A percentile compares a stretch with the other conserved stretches of the same genome.
phyloP scores from a whole-genome alignment of 1,284 basidiomycete genomes.

The Trichosporon sp. region DNA sequence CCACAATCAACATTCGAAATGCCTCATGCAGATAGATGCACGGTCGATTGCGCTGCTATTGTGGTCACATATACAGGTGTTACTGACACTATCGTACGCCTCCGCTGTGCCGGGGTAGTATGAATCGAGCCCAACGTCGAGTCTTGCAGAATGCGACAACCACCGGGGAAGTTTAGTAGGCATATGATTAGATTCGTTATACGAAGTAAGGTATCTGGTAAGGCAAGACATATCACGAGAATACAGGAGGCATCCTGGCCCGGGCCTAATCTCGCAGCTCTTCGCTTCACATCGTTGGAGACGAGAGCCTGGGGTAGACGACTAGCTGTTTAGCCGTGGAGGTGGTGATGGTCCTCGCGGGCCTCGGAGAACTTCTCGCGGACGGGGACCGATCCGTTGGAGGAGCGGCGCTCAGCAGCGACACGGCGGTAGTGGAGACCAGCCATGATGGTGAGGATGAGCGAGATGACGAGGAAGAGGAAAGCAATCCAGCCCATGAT shows the following conservation, averaged over 20 bases:
- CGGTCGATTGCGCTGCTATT: background rate
- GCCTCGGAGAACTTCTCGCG: background rate
- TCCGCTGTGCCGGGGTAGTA: background rate
- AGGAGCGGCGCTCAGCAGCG: background rate
- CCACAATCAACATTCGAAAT: background rate
- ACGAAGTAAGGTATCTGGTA: background rate
- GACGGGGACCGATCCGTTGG: background rate
- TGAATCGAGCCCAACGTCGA: background rate
- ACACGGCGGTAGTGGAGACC: slow-evolving; percentile 18
- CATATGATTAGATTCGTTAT: background rate
- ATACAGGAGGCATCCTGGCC: background rate
- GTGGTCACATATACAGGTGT: background rate
- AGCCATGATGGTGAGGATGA: slow-evolving; percentile 10
- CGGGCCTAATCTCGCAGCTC: background rate
- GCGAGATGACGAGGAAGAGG: slow-evolving; percentile 8
- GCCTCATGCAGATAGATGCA: too few species aligned
- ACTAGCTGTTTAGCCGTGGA: background rate
- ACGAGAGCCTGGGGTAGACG: background rate
- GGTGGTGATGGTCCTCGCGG: background rate
- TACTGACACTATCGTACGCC: background rate
- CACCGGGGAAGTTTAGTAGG: background rate
- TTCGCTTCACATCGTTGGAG: background rate
- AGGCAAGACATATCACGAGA: background rate
- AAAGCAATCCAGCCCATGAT: slow-evolving; percentile 16
- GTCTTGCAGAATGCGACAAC: background rate